phyloP scores from a whole-genome alignment of 1,284 basidiomycete species.

The Cryptococcus neoformans region DNA sequence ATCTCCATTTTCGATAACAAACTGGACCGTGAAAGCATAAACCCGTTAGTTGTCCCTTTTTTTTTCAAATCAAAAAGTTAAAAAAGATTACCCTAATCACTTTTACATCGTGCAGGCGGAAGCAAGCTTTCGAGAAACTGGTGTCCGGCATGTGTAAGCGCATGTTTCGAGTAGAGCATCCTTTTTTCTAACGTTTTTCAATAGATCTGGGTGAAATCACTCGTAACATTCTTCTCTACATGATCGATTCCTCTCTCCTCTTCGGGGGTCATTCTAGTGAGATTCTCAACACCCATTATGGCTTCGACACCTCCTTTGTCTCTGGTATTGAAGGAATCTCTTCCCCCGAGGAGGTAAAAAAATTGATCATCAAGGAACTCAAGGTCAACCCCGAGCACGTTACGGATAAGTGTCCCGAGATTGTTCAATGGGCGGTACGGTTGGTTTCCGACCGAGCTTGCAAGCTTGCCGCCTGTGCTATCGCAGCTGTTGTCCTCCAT shows the following conservation, averaged over 20 bases:
- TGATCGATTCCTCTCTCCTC: constrained; percentile 71
- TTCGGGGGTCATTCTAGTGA: constrained; percentile 75
- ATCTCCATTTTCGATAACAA: constrained; percentile 91
- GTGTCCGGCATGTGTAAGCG: constrained; percentile 88
- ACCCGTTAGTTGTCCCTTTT: constrained; percentile 56
- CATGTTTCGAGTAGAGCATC: not conserved
- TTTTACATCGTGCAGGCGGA: constrained; percentile 51
- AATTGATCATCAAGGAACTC: constrained; percentile 63
- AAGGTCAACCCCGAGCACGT: constrained; percentile 55
- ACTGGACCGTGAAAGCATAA: constrained; percentile 89
- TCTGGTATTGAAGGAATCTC: constrained; percentile 68
- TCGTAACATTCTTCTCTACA: constrained; percentile 76
- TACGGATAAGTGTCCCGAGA: constrained; percentile 56
- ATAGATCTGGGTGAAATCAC: constrained; percentile 84
- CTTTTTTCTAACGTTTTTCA: too few relatives aligned
- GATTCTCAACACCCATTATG: constrained; percentile 82
- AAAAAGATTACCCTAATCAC: not conserved
- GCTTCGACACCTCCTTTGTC: constrained; percentile 88
- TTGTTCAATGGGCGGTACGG: constrained; percentile 74
- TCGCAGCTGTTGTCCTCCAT: constrained; percentile 81
- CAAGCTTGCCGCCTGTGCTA: constrained; percentile 75
- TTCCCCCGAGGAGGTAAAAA: constrained; percentile 45
- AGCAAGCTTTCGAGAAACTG: constrained; percentile 97
- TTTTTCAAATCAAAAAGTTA: not conserved
- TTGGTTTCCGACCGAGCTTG: constrained; percentile 81